These are phyloP conservation scores for Smallanthus sonchifolius DNA, from an alignment of 129 eudicot genomes.

Conservation along the genomic window DNA sequence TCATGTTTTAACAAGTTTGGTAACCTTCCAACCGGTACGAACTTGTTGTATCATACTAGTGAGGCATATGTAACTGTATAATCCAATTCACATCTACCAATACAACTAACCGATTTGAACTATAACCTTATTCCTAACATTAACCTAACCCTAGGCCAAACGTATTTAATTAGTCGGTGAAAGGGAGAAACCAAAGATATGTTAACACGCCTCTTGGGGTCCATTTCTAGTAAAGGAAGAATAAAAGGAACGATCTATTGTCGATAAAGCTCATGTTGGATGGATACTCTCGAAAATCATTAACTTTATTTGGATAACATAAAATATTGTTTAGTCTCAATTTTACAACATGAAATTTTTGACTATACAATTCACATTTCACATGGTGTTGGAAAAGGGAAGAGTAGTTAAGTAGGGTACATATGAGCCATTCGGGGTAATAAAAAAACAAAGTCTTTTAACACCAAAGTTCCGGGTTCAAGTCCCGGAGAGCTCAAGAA, in stretches of 20 bases:
- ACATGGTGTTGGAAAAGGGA: slow-evolving; percentile 7
- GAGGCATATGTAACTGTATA: too few species aligned
- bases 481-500: too few species aligned
- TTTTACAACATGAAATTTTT: background rate
- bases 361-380: slow-evolving; percentile 12
- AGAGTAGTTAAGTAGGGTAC: background rate
- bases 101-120: too few species aligned
- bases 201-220: background rate
- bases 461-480: too few species aligned
- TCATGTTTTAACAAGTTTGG: too few species aligned
- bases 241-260: background rate
- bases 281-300: background rate
- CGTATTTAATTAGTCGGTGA: background rate
- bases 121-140: background rate
- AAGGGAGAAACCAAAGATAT: background rate
- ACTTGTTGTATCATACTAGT: too few species aligned
- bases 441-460: too few species aligned
- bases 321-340: background rate
- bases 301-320: background rate
- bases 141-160: too few species aligned
- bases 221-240: background rate
- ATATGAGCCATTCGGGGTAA: too few species aligned
- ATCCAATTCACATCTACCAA: too few species aligned
- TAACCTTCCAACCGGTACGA: too few species aligned
- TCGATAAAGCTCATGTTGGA: background rate